Conservation (phyloP, 106 monocot genomes). For the Dioscorea dumetorum region DNA sequence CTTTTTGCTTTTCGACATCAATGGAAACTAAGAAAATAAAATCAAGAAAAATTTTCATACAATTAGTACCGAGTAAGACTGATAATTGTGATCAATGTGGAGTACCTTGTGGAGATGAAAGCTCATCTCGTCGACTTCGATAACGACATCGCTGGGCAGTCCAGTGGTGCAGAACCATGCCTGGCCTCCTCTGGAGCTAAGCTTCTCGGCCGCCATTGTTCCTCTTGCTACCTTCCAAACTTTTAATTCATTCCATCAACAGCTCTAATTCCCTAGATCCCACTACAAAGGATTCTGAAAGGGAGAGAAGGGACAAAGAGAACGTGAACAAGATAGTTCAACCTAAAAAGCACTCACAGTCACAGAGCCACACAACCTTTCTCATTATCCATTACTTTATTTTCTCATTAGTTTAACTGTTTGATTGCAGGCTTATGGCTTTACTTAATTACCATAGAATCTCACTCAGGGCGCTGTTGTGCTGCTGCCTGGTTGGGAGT, state of each 20-base stretch:
- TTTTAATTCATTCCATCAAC: too few relatives aligned
- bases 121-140: constrained; percentile 70
- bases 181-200: constrained; percentile 33
- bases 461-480: not conserved
- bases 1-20: constrained; percentile 74
- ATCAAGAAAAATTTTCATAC: not conserved
- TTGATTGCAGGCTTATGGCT: not conserved
- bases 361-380: not conserved
- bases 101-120: constrained; percentile 92
- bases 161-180: constrained; percentile 88
- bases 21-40: constrained; percentile 44
- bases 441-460: not conserved
- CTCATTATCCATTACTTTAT: not conserved
- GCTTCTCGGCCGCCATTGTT: constrained; percentile 41
- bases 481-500: too few relatives aligned
- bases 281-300: not conserved
- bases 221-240: not conserved
- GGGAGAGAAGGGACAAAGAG: not conserved
- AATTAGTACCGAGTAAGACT: too few relatives aligned
- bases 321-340: not conserved
- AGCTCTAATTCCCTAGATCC: too few relatives aligned
- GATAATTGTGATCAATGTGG: too few relatives aligned
- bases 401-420: not conserved
- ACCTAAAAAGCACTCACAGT: not conserved
- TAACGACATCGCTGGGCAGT: constrained; percentile 73